A percentile compares a stretch with the other conserved stretches of the same genome.
phyloP scores from a whole-genome alignment of 164 flowering plant species.

The Sedum album region DNA sequence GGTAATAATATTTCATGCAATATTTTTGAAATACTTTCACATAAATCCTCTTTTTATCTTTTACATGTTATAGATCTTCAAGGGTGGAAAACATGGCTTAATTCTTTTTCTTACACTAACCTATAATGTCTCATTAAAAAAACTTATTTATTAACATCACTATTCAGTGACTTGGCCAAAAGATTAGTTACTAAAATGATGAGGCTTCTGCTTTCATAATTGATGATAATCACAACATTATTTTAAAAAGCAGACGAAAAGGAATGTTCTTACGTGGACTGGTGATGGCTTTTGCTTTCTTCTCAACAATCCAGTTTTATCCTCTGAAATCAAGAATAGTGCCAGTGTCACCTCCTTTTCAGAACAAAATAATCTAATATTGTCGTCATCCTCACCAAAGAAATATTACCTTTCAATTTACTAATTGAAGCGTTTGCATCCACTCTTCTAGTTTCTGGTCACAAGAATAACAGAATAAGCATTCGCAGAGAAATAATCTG shows the following conservation, averaged over 20 bases:
- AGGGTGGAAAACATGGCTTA: no score
- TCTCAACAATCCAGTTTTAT: not conserved
- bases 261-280: not conserved
- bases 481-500: not conserved
- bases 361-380: not conserved
- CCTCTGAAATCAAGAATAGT: not conserved
- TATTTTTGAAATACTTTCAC: no score
- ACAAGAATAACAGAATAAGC: not conserved
- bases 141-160: no score
- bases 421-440: not conserved
- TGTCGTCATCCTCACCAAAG: not conserved
- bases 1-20: no score
- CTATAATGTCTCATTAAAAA: no score
- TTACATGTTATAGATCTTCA: no score
- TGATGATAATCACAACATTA: no score
- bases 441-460: not conserved
- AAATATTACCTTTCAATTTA: not conserved
- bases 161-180: not conserved
- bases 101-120: no score
- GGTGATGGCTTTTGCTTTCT: constrained; percentile 1
- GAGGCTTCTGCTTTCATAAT: no score
- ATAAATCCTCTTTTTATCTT: no score
- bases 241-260: not conserved
- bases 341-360: not conserved
- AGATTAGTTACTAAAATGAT: not conserved